These are phyloP conservation scores for Komagataella phaffii DNA, from an alignment of 805 yeast genomes.

Conservation along the genomic window DNA sequence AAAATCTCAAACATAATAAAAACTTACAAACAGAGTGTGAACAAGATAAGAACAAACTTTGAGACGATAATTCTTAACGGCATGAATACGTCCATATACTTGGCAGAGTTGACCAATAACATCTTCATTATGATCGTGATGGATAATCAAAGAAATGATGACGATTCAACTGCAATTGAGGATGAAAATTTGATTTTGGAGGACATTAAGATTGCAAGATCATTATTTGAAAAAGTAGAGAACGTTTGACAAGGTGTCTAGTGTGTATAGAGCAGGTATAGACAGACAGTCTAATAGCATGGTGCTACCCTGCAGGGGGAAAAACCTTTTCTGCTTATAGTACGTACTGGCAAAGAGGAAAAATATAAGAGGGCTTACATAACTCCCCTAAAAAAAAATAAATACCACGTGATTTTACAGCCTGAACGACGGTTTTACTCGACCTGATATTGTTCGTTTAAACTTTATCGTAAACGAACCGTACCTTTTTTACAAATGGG, in stretches of 20 bases:
- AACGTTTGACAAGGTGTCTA: neutral
- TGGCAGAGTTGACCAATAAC: slow-evolving; percentile 20
- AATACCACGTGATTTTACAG: neutral
- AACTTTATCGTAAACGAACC: neutral
- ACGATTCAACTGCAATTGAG: slow-evolving; percentile 10
- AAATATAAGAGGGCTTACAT: neutral
- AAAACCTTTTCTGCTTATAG: neutral
- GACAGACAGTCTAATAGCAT: neutral
- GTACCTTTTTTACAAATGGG: slow-evolving; percentile 28
- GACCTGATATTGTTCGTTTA: neutral
- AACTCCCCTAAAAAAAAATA: neutral
- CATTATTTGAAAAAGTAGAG: slow-evolving; percentile 18
- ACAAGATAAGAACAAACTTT: slow-evolving; percentile 77
- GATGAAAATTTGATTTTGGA: slow-evolving; percentile 20
- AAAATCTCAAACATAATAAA: slow-evolving; percentile 89
- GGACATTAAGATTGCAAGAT: slow-evolving; percentile 20
- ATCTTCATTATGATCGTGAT: slow-evolving; percentile 23
- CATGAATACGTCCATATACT: slow-evolving; percentile 18
- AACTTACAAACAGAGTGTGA: slow-evolving; percentile 85
- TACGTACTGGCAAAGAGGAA: no score
- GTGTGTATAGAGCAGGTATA: neutral
- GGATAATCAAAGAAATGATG: slow-evolving; percentile 12
- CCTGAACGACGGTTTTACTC: neutral
- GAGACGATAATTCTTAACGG: slow-evolving; percentile 62
- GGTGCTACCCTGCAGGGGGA: neutral